Percentiles rank a stretch among this genome's conserved stretches.
These are phyloP conservation scores for Trifolium pratense DNA, from an alignment of 306 rosid genomes.

Conservation along the genomic window DNA sequence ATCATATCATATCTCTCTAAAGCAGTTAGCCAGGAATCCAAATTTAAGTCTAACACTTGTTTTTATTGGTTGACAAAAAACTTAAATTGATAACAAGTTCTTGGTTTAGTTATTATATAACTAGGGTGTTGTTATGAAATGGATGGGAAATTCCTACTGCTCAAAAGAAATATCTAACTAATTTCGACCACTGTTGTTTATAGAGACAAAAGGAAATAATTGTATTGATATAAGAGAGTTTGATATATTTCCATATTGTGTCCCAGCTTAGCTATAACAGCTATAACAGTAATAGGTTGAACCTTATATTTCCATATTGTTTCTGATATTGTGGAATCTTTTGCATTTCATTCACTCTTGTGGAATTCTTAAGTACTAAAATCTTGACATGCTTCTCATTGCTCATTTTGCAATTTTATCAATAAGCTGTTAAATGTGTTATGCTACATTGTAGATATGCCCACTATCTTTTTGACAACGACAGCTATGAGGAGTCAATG, in stretches of 20 bases:
- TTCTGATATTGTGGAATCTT: slow-evolving; percentile 21
- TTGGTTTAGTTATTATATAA: not conserved
- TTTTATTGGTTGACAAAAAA: slow-evolving; percentile 1
- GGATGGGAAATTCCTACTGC: not conserved
- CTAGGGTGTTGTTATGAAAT: not conserved
- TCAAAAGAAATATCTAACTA: slow-evolving; percentile 9
- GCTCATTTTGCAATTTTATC: slow-evolving; percentile 8
- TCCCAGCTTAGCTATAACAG: no score
- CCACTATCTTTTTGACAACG: slow-evolving; percentile 90
- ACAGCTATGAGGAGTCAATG: slow-evolving; percentile 94
- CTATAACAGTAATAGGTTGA: no score
- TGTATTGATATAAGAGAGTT: not conserved
- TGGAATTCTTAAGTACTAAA: slow-evolving; percentile 10
- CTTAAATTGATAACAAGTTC: not conserved
- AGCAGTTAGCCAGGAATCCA: not conserved
- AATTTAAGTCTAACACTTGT: slow-evolving; percentile 29
- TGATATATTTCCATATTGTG: slow-evolving; percentile 1
- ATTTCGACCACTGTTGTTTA: slow-evolving; percentile 1
- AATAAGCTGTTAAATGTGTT: slow-evolving; percentile 34
- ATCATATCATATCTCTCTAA: not conserved
- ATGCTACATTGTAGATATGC: slow-evolving; percentile 69
- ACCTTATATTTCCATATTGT: not conserved
- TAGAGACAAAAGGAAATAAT: not conserved
- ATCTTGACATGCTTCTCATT: slow-evolving; percentile 26
- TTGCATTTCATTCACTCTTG: slow-evolving; percentile 21